Percentiles rank a stretch among this genome's conserved stretches.
Conservation (phyloP, 2,329 filamentous ascomycete species). For the Cercospora sp. region DNA sequence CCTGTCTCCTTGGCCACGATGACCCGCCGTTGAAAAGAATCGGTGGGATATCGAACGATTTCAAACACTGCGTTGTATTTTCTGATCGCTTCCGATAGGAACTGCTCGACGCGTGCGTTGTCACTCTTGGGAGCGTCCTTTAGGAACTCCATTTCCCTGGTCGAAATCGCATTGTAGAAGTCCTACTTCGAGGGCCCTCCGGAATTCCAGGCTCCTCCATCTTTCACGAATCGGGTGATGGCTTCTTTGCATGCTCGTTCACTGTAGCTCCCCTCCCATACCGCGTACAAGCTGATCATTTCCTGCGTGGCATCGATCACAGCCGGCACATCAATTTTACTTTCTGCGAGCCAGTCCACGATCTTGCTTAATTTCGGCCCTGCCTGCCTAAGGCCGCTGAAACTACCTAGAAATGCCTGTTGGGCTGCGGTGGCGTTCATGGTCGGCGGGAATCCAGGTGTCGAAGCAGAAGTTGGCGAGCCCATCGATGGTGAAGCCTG, state of each 20-base stretch:
- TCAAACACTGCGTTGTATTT: not conserved
- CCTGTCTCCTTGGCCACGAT: not conserved
- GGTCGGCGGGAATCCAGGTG: slow-evolving; percentile 23
- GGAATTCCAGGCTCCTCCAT: slow-evolving; percentile 42
- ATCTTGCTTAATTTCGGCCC: slow-evolving; percentile 51
- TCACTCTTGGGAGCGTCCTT: not conserved
- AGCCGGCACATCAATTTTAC: slow-evolving; percentile 77
- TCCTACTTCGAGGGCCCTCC: slow-evolving; percentile 6
- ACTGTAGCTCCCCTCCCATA: slow-evolving; percentile 65
- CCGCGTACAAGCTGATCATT: slow-evolving; percentile 83
- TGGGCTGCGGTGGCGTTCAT: slow-evolving; percentile 36
- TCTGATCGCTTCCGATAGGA: not conserved
- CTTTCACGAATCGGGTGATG: slow-evolving; percentile 62
- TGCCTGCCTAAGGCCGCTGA: slow-evolving; percentile 39
- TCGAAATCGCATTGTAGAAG: not conserved
- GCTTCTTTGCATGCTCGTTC: slow-evolving; percentile 66
- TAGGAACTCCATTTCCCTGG: not conserved
- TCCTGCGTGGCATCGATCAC: slow-evolving; percentile 90
- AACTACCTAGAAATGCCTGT: slow-evolving; percentile 38
- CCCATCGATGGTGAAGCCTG: slow-evolving; percentile 24
- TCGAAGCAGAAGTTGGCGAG: slow-evolving; percentile 28
- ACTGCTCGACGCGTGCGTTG: not conserved
- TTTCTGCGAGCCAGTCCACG: slow-evolving; percentile 80
- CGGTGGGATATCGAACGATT: not conserved
- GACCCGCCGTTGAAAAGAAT: not conserved